Percentiles rank a stretch among this genome's conserved stretches.
Conservation (phyloP, 2,329 filamentous ascomycete species). For the Colletotrichum musae region DNA sequence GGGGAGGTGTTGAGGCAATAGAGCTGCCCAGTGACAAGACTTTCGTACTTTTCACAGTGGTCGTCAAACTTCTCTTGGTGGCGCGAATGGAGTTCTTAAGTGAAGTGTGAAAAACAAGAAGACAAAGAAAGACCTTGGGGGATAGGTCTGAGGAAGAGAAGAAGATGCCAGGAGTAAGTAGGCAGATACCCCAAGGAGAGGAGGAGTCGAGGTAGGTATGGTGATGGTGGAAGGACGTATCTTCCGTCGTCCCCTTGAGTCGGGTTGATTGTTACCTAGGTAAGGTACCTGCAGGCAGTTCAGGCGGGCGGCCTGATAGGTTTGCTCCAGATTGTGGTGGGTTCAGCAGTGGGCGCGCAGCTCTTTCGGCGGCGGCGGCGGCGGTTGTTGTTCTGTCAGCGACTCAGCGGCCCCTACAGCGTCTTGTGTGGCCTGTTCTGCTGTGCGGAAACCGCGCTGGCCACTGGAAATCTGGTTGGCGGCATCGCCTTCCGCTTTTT, state of each 20-base stretch:
- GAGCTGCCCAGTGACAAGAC: neutral
- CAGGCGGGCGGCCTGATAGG: slow-evolving; percentile 27
- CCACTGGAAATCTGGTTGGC: slow-evolving; percentile 30
- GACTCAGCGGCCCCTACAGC: neutral
- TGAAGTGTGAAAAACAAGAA: too few species aligned
- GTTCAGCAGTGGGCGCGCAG: slow-evolving; percentile 7
- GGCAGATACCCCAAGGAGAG: neutral
- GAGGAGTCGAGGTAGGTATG: slow-evolving; percentile 11
- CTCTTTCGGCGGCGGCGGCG: slow-evolving; percentile 2
- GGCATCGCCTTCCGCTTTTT: neutral
- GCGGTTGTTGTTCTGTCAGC: slow-evolving; percentile 15
- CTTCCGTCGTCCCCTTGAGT: slow-evolving; percentile 28
- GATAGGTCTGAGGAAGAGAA: slow-evolving; percentile 1
- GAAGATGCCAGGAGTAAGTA: neutral
- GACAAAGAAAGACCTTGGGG: neutral
- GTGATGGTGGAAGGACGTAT: slow-evolving; percentile 18
- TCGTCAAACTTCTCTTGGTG: slow-evolving; percentile 11
- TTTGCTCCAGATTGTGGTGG: slow-evolving; percentile 27
- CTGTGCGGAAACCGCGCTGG: slow-evolving; percentile 17
- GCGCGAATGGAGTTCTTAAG: neutral
- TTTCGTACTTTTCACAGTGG: neutral
- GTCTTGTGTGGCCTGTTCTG: slow-evolving; percentile 1
- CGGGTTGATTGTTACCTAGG: slow-evolving; percentile 16
- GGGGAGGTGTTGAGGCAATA: neutral
- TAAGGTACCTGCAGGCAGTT: slow-evolving; percentile 22